Conservation (phyloP, 78 protist genomes). For the Dictyostelium brefeldianum region DNA sequence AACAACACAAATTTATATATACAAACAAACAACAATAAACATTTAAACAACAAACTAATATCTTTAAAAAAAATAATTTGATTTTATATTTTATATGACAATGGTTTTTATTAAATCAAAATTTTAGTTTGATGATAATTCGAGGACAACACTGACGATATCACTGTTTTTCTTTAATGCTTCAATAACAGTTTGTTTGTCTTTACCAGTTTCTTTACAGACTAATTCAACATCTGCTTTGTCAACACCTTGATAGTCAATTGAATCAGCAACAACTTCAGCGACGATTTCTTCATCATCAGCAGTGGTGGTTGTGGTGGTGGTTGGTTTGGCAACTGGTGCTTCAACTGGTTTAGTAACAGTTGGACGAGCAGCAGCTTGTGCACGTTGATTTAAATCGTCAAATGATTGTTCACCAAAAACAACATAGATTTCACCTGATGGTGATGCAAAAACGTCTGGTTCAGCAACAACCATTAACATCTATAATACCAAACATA, state of each 20-base stretch:
- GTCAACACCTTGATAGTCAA: constrained; percentile 88
- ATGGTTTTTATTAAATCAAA: neutral
- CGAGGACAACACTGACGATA: constrained; percentile 97
- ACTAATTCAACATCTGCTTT: constrained; percentile 94
- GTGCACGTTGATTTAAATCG: constrained; percentile 76
- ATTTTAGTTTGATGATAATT: constrained; percentile 37
- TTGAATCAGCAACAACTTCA: constrained; percentile 82
- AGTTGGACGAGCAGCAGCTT: constrained; percentile 21
- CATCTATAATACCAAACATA: constrained; percentile 44
- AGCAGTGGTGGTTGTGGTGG: constrained; percentile 6
- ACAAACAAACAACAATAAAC: no score
- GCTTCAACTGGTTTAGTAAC: no score
- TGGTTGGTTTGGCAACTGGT: neutral
- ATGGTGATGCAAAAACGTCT: constrained; percentile 91
- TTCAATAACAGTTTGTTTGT: constrained; percentile 91
- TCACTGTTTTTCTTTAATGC: constrained; percentile 94
- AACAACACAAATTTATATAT: neutral
- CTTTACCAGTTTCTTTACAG: constrained; percentile 92
- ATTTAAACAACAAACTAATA: neutral
- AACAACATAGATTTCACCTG: constrained; percentile 94
- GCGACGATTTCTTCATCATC: constrained; percentile 64
- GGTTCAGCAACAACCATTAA: constrained; percentile 93
- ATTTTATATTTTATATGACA: no score
- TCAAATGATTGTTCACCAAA: constrained; percentile 97
- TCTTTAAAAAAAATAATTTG: neutral